Conservation (phyloP, 164 flowering plant species). For the Santalum album region DNA sequence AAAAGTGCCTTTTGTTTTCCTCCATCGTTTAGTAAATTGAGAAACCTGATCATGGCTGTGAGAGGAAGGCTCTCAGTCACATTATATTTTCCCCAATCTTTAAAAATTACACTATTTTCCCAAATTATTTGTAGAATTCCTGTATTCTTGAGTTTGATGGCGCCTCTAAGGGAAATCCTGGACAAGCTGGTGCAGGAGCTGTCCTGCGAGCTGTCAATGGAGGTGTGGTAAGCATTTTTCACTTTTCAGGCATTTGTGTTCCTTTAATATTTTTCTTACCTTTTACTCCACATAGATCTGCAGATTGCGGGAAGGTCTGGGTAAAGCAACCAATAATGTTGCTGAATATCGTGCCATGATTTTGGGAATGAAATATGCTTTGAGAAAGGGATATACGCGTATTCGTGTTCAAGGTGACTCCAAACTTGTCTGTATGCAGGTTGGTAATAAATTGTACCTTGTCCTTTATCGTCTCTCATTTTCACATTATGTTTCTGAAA, state of each 20-base stretch:
- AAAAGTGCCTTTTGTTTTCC: no score
- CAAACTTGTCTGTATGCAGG: constrained; percentile 82
- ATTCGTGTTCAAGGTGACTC: constrained; percentile 76
- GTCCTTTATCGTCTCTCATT: no score
- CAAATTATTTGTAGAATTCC: constrained; percentile 26
- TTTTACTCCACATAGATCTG: constrained; percentile 39
- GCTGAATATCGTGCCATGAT: constrained; percentile 77
- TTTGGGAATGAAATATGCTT: constrained; percentile 70
- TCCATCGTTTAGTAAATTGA: background rate
- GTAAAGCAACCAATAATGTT: constrained; percentile 59
- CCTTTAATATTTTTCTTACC: constrained; percentile 5
- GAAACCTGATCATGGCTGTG: no score
- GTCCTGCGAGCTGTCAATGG: constrained; percentile 68
- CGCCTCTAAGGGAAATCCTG: constrained; percentile 96
- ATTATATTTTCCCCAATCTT: background rate
- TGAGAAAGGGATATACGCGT: constrained; percentile 51
- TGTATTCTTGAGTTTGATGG: constrained; percentile 91
- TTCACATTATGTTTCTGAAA: no score
- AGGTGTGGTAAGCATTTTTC: constrained; percentile 38
- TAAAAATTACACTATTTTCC: background rate
- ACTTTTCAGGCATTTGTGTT: background rate
- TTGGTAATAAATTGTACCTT: no score
- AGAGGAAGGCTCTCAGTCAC: background rate
- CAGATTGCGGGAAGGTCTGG: constrained; percentile 72
- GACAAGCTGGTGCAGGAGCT: constrained; percentile 90